Base-by-base conservation (phyloP, 371 early-diverging fungal species). In the Apophysomyces elegans region DNA sequence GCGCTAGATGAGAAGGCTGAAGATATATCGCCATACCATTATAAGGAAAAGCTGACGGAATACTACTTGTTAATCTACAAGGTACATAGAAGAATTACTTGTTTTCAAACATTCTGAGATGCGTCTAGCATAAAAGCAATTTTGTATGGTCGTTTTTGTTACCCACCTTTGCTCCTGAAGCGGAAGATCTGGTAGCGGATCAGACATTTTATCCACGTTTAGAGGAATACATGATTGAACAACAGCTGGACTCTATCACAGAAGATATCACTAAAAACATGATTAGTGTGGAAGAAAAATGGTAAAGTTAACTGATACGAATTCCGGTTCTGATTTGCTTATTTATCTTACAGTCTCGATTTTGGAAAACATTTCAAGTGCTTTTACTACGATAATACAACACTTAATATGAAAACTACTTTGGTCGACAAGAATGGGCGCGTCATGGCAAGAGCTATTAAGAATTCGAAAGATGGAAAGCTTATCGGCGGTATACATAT, bases 41-140 rank as follows among this genome's bases (percentile, higher is more conserved):
- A 66, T 18, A 63, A 58, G 14, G 67, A 71, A 26, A 63, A 64
- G 65, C 69, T 76, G 67, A 61, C 63, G 38, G 77, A 89, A 65
- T 83, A 86, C 45, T 81, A 81, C 59, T 69, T 84, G 8, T 50
- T 89, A 1, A 66, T 80, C 0, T 86, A 82, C 62, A 87, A 86
- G 80, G 88, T 88, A 78, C 5, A 50, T 26, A 5, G 54, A 21
- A 18, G 7, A 7, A 50, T 21, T 5, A 21, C 5, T 21, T 1
- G 1, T 45, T 45, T 45, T 13, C 8, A 21, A 21, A 4, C 21
- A 50, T 9, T 9, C 16, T 21, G 21, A 50, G 21, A 9, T 21
- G n/a, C 16, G 5, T 57, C 11, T 59, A 79, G 76, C 79, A 80
- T 61, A 68, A 70, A 61, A 71, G 74, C 60, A 59, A 71, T 41